A percentile compares a stretch with the other conserved stretches of the same genome.
These are phyloP conservation scores for Chaetothyriales sp. DNA, from an alignment of 2,329 filamentous ascomycete species.

Conservation along the genomic window DNA sequence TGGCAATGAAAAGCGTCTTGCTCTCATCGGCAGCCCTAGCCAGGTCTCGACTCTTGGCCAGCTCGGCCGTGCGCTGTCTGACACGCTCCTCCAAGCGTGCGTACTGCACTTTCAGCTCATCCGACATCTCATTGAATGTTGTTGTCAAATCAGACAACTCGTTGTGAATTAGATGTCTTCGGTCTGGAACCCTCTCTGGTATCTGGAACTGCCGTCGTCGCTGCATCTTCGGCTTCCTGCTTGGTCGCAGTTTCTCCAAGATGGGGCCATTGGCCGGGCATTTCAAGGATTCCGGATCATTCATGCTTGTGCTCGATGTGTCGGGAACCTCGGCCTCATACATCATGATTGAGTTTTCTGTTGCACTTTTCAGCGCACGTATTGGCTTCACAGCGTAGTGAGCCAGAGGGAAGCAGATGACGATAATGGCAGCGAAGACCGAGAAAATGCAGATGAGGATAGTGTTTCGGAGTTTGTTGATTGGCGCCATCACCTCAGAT, in stretches of 20 bases:
- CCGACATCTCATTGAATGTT: slow-evolving; percentile 85
- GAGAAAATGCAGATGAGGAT: slow-evolving; percentile 72
- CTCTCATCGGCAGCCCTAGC: slow-evolving; percentile 85
- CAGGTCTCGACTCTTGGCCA: slow-evolving; percentile 77
- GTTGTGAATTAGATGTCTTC: slow-evolving; percentile 61
- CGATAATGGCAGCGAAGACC: slow-evolving; percentile 55
- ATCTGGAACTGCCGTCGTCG: slow-evolving; percentile 50
- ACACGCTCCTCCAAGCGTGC: slow-evolving; percentile 69
- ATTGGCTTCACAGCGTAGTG: slow-evolving; percentile 71
- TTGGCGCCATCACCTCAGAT: slow-evolving; percentile 59
- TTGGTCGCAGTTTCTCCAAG: background rate
- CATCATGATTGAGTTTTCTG: slow-evolving; percentile 41
- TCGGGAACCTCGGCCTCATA: slow-evolving; percentile 36
- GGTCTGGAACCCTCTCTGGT: slow-evolving; percentile 61
- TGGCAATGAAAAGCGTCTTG: slow-evolving; percentile 93
- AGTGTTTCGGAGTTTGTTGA: slow-evolving; percentile 59
- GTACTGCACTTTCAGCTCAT: slow-evolving; percentile 75
- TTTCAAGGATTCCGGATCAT: slow-evolving; percentile 3
- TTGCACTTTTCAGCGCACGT: slow-evolving; percentile 56
- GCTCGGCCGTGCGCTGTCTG: slow-evolving; percentile 60
- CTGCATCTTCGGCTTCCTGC: background rate
- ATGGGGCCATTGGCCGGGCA: background rate
- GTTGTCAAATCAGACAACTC: slow-evolving; percentile 69
- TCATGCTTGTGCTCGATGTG: background rate
- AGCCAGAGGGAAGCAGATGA: slow-evolving; percentile 48